These are phyloP conservation scores for Fraxinus sp. DNA, from an alignment of 305 asterid species.

Conservation along the genomic window DNA sequence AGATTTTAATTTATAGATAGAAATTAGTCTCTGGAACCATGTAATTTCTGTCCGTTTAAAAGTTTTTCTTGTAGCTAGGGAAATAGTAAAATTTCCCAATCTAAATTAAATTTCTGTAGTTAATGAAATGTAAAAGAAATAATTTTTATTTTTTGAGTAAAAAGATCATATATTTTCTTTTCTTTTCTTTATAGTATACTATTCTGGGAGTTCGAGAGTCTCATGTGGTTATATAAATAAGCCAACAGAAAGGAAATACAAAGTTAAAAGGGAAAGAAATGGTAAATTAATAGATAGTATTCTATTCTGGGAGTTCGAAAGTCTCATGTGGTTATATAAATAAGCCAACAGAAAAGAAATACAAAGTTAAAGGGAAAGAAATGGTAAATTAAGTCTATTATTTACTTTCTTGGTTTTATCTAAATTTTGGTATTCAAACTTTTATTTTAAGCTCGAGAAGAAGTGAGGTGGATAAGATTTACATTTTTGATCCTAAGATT, in stretches of 20 bases:
- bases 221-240: constrained; percentile 11
- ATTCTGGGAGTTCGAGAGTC: background rate
- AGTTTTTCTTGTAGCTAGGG: background rate
- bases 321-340: too few species aligned
- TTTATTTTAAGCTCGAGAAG: background rate
- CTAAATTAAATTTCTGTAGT: background rate
- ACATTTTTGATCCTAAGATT: background rate
- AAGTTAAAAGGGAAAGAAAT: background rate
- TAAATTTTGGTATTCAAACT: background rate
- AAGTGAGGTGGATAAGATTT: background rate
- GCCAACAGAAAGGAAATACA: background rate
- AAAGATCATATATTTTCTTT: background rate
- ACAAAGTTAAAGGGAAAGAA: background rate
- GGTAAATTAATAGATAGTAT: background rate
- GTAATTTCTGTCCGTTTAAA: background rate
- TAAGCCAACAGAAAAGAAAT: too few species aligned
- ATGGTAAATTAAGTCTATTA: background rate
- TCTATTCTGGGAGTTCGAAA: too few species aligned
- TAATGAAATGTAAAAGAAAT: background rate
- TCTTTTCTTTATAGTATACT: background rate
- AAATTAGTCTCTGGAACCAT: background rate
- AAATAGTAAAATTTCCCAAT: background rate
- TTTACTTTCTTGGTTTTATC: background rate
- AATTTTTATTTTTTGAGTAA: background rate
- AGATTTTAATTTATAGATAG: background rate